Conservation (phyloP, 179 eudicot genomes). For the Corrigiola litoralis region DNA sequence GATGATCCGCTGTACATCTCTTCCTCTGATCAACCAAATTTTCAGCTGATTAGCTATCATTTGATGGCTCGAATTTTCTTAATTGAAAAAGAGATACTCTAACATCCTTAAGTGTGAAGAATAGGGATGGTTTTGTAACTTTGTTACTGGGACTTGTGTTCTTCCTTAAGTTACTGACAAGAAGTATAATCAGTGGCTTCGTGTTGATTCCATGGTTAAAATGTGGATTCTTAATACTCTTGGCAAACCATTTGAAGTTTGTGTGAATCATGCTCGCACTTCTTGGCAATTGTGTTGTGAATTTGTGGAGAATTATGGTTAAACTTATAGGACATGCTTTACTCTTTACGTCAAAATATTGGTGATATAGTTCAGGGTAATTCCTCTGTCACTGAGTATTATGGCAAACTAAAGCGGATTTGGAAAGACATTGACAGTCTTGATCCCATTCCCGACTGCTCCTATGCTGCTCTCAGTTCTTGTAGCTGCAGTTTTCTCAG, state of each 20-base stretch:
- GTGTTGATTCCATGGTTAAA: not conserved
- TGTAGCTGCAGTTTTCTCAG: not conserved
- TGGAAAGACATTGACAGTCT: not conserved
- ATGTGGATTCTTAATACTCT: not conserved
- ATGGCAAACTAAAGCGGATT: not conserved
- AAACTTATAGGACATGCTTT: not conserved
- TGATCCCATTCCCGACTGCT: not conserved
- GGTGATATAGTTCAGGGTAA: not conserved
- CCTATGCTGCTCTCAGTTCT: not conserved
- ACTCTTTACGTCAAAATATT: not conserved
- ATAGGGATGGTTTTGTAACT: not conserved
- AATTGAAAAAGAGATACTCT: not conserved
- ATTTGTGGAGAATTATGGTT: not conserved
- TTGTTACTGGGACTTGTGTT: not conserved
- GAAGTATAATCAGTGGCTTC: not conserved
- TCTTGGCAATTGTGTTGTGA: not conserved
- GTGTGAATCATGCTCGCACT: not conserved
- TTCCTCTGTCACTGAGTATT: not conserved
- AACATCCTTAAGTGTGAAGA: not conserved
- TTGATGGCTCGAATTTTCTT: not conserved
- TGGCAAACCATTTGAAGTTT: not conserved
- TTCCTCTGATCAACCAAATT: not conserved
- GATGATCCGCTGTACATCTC: not conserved
- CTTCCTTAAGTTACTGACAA: not conserved
- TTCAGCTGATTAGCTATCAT: not conserved